Evolutionary conservation across 2,329 filamentous ascomycete genomes (phyloP).

Genomic region (Esteya vermicola): DNA sequence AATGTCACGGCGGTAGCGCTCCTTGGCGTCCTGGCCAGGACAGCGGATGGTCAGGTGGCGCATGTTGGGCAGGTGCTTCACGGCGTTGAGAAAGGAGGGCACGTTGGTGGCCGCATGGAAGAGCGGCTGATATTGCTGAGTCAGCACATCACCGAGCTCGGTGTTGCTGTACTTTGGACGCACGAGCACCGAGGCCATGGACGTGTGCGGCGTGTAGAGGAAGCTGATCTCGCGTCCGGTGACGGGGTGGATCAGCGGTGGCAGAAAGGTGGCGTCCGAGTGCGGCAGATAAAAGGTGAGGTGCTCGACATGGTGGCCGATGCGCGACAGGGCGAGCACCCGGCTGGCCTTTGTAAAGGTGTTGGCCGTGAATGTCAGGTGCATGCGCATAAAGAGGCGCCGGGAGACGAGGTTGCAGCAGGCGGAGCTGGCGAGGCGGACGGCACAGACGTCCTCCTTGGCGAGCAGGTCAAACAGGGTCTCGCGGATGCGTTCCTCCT

Average conservation of each 20-base stretch:
- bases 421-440: conserved; percentile 55
- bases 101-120: conserved; percentile 87
- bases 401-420: conserved; percentile 57
- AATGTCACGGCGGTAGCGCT: conserved; percentile 60
- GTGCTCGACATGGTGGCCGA: conserved; percentile 67
- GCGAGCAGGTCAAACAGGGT: conserved; percentile 33
- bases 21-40: conserved; percentile 52
- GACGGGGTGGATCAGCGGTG: conserved; percentile 65
- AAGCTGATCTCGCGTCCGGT: conserved; percentile 70
- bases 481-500: conserved; percentile 34
- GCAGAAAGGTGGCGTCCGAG: conserved; percentile 63
- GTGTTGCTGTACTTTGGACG: conserved; percentile 67
- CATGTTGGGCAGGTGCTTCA: conserved; percentile 55
- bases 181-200: conserved; percentile 44
- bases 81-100: conserved; percentile 63
- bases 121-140: conserved; percentile 74
- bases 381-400: conserved; percentile 53
- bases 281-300: conserved; percentile 68
- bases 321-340: conserved; percentile 58
- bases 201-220: conserved; percentile 65
- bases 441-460: conserved; percentile 37
- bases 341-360: conserved; percentile 63
- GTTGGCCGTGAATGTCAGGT: conserved; percentile 56
- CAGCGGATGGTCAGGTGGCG: conserved; percentile 64
- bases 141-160: conserved; percentile 67